phyloP scores from a whole-genome alignment of 2,329 filamentous ascomycete species.

The Ophiostoma piceae region DNA sequence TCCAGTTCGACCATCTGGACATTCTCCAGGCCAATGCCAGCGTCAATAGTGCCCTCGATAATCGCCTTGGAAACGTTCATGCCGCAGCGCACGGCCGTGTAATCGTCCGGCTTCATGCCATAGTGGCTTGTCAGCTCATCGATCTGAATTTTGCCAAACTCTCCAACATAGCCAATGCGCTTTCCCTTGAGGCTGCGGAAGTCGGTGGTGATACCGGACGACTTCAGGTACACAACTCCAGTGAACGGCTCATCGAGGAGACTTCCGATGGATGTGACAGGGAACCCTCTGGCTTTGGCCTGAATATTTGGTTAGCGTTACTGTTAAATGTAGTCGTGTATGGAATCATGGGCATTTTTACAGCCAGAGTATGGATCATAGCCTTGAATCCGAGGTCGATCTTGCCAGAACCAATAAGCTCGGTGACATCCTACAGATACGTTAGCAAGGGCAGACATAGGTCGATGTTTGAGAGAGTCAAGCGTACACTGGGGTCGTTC shows the following conservation, averaged over 20 bases:
- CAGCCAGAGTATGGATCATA: slow-evolving; percentile 71
- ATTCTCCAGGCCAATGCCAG: slow-evolving; percentile 69
- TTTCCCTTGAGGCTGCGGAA: slow-evolving; percentile 63
- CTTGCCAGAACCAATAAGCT: slow-evolving; percentile 64
- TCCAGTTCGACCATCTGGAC: slow-evolving; percentile 79
- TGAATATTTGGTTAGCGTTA: neutral
- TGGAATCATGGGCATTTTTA: neutral
- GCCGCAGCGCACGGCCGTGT: slow-evolving; percentile 70
- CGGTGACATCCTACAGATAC: slow-evolving; percentile 61
- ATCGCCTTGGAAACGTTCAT: slow-evolving; percentile 79
- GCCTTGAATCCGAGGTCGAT: slow-evolving; percentile 77
- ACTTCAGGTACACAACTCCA: slow-evolving; percentile 55
- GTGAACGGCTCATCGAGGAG: slow-evolving; percentile 71
- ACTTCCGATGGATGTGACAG: slow-evolving; percentile 66
- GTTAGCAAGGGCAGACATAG: neutral
- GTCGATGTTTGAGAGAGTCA: no score
- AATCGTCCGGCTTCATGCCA: slow-evolving; percentile 49
- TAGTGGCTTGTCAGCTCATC: slow-evolving; percentile 69
- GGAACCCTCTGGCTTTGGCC: slow-evolving; percentile 71
- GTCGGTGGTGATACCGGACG: slow-evolving; percentile 67
- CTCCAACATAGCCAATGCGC: slow-evolving; percentile 57
- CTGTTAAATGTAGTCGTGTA: no score
- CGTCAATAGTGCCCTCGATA: slow-evolving; percentile 55
- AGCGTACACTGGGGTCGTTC: slow-evolving; percentile 64
- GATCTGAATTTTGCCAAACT: slow-evolving; percentile 80